Conservation (phyloP, 2,329 filamentous ascomycete species). For the Graphilbum fragrans region DNA sequence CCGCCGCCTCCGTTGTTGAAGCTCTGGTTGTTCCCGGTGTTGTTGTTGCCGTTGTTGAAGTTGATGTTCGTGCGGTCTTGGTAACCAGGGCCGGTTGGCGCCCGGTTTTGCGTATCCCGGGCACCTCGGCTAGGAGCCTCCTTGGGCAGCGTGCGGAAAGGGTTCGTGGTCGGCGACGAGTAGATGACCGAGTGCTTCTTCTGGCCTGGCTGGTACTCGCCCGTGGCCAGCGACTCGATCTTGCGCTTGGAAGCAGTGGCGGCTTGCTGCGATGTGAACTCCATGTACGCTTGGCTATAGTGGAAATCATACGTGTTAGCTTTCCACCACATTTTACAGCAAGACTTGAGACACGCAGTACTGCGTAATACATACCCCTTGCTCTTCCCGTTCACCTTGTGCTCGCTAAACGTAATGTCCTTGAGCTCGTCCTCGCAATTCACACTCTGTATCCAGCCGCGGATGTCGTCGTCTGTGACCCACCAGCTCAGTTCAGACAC, state of each 20-base stretch:
- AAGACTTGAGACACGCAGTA: neutral
- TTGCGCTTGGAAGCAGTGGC: slow-evolving; percentile 75
- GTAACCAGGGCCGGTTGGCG: slow-evolving; percentile 31
- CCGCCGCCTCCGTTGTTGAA: slow-evolving; percentile 18
- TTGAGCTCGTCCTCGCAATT: slow-evolving; percentile 73
- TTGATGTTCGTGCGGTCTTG: slow-evolving; percentile 33
- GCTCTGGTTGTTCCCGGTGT: slow-evolving; percentile 21
- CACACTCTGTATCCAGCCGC: slow-evolving; percentile 73
- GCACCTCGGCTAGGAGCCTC: slow-evolving; percentile 62
- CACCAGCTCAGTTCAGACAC: slow-evolving; percentile 93
- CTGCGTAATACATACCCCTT: slow-evolving; percentile 71
- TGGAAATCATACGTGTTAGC: too few species aligned
- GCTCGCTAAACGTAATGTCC: slow-evolving; percentile 93
- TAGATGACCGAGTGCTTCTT: slow-evolving; percentile 68
- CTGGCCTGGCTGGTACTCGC: slow-evolving; percentile 39
- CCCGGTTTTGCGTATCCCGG: slow-evolving; percentile 49
- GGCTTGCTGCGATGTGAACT: slow-evolving; percentile 73
- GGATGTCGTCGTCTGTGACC: slow-evolving; percentile 90
- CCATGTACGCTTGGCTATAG: slow-evolving; percentile 70
- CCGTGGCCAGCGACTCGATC: slow-evolving; percentile 52
- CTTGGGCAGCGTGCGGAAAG: slow-evolving; percentile 84
- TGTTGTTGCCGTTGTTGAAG: slow-evolving; percentile 31
- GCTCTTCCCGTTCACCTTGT: slow-evolving; percentile 98
- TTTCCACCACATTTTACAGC: neutral
- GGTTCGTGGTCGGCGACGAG: slow-evolving; percentile 66